Evolutionary conservation across 257 asterid genomes (phyloP).

Genomic region (Capsicum chinense): DNA sequence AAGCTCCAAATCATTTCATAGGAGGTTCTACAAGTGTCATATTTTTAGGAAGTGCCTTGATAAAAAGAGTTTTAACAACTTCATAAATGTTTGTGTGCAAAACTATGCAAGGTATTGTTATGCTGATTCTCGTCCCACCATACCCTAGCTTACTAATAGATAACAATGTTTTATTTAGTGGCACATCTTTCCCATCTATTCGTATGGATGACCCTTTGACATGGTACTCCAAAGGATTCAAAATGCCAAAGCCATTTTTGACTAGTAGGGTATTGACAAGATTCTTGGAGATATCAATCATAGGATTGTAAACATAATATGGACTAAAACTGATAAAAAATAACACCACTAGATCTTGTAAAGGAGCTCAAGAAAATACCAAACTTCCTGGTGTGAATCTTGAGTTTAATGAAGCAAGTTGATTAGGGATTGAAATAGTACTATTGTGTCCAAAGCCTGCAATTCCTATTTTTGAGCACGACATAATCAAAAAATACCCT

Average conservation of each 20-base stretch:
- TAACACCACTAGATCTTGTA: not conserved
- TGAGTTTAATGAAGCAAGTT: not conserved
- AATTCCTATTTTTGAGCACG: slow-evolving; percentile 22
- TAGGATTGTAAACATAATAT: not conserved
- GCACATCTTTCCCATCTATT: slow-evolving; percentile 26
- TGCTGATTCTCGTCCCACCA: slow-evolving; percentile 39
- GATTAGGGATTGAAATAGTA: slow-evolving; percentile 30
- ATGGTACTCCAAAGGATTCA: slow-evolving; percentile 31
- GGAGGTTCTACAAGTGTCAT: slow-evolving; percentile 27
- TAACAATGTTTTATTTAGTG: slow-evolving; percentile 26
- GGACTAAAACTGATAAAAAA: slow-evolving; percentile 20
- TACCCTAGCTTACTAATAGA: slow-evolving; percentile 16
- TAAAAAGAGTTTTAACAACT: slow-evolving; percentile 30
- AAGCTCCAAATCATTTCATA: slow-evolving; percentile 29
- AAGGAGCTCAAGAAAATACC: not conserved
- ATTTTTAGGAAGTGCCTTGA: not conserved
- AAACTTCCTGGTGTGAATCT: too few relatives aligned
- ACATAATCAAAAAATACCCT: too few relatives aligned
- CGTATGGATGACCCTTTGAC: slow-evolving; percentile 34
- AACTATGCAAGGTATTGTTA: slow-evolving; percentile 31
- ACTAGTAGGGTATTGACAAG: not conserved
- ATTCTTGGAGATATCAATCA: not conserved
- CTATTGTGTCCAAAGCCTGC: slow-evolving; percentile 29
- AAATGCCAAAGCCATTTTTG: not conserved
- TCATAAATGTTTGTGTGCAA: slow-evolving; percentile 34